Base-by-base conservation (phyloP, 306 rosid species). In the Benincasa hispida region DNA sequence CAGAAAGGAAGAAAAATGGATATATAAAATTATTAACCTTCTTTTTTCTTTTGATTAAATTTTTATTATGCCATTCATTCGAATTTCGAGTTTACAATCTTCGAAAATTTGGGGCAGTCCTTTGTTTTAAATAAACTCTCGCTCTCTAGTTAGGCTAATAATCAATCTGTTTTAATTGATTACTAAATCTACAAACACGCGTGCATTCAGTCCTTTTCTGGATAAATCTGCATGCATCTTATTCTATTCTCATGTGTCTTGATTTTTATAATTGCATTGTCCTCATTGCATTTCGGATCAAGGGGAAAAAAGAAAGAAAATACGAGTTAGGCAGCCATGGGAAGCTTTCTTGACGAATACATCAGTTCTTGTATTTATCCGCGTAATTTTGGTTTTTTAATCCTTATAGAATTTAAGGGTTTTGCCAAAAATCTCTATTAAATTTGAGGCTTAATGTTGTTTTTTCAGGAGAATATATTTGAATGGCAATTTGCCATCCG, bases 401-500 rank as follows among this genome's bases (percentile, higher is more conserved):
- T 9, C 7, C 17, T 27, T 34, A 19, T 4, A 11, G 28, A 65
- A 34, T 21, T 12, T 34, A 14, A 10, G 48, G 58, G 24, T 77
- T 70, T 47, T 66, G 28, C 10, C n/a, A 45, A 68, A 42, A 10
- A 37, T 18, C 10, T 30, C 37, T 42, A 2, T 3, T 42, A 37
- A 76, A 19, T 45, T 18, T 19, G 13, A 14, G 28, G 45, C 25
- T 83, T 11, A 48, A 62, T 32, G 18, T 50, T 76, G 76, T 63
- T 25, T 32, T 39, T 82, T 28, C 87, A 94, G 99, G 99, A 94
- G 84, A 92, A 94, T 60, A 89, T 94, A 77, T 94, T 94, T 81
- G 96, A 93, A 83, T 93, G 98, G 96, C 95, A 93, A 86, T 93
- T 93, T 83, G 96, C 98, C 9, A 88, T 93, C 67, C 83, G 89